Percentiles rank a stretch among this genome's conserved stretches.
phyloP scores from a whole-genome alignment of 768 basidiomycete genomes.

The Scleroderma citrinum region DNA sequence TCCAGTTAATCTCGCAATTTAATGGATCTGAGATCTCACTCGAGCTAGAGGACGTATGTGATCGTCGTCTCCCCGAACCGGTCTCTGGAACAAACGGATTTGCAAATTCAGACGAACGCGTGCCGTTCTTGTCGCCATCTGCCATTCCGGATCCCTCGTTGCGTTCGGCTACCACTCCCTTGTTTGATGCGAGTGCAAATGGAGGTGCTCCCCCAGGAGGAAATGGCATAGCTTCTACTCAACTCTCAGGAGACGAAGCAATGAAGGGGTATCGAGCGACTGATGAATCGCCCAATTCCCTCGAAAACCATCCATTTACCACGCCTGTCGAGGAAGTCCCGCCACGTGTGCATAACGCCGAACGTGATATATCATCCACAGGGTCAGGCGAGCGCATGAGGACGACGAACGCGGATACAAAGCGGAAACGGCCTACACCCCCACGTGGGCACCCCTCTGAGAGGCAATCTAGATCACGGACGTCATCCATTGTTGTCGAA shows the following conservation, averaged over 20 bases:
- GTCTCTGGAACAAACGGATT: slow-evolving; percentile 11
- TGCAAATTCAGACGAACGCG: slow-evolving; percentile 18
- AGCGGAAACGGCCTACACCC: slow-evolving; percentile 3
- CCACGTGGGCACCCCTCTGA: slow-evolving; percentile 3
- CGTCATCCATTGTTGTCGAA: slow-evolving; percentile 38
- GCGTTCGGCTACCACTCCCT: not conserved
- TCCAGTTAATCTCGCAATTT: slow-evolving; percentile 80
- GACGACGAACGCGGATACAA: slow-evolving; percentile 12
- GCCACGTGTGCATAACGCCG: slow-evolving; percentile 16
- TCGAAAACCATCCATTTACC: slow-evolving; percentile 20
- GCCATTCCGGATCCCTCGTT: slow-evolving; percentile 7
- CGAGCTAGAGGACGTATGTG: slow-evolving; percentile 65
- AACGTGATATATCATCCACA: slow-evolving; percentile 22
- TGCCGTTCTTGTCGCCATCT: slow-evolving; percentile 19
- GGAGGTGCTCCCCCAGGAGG: not conserved
- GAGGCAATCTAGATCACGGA: slow-evolving; percentile 15
- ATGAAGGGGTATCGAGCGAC: slow-evolving; percentile 25
- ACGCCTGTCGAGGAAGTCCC: slow-evolving; percentile 24
- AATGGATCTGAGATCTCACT: slow-evolving; percentile 73
- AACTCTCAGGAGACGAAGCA: slow-evolving; percentile 12
- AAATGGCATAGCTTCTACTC: slow-evolving; percentile 1
- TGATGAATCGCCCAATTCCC: slow-evolving; percentile 23
- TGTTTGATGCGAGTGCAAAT: slow-evolving; percentile 25
- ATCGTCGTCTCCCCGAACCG: slow-evolving; percentile 26
- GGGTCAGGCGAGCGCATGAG: slow-evolving; percentile 3